Conservation (phyloP, 106 monocot species). For the Acorus calamus region DNA sequence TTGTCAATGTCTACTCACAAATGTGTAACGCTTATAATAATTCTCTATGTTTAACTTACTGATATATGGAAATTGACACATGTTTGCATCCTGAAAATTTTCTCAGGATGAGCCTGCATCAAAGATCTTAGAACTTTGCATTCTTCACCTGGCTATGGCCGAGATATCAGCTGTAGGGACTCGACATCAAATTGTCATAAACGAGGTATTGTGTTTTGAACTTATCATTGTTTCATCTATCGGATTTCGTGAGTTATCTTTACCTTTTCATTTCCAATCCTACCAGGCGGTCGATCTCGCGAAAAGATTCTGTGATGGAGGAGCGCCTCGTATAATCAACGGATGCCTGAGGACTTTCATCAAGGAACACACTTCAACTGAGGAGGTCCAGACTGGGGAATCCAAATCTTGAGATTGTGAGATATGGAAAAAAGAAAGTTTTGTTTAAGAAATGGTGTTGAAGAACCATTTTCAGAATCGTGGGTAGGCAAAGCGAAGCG, state of each 20-base stretch:
- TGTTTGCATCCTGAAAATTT: too few species aligned
- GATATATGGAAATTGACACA: too few species aligned
- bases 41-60: too few species aligned
- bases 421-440: too few species aligned
- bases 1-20: too few species aligned
- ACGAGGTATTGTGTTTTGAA: conserved; percentile 41
- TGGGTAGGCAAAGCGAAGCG: too few species aligned
- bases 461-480: too few species aligned
- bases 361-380: conserved; percentile 23
- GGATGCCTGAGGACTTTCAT: conserved; percentile 84
- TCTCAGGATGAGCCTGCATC: conserved; percentile 70
- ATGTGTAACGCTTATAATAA: too few species aligned
- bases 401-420: too few species aligned
- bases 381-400: neutral
- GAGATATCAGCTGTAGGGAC: conserved; percentile 67
- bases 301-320: conserved; percentile 86
- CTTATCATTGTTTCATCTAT: too few species aligned
- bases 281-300: conserved; percentile 78
- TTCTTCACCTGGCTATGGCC: conserved; percentile 92
- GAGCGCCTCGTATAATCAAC: conserved; percentile 77
- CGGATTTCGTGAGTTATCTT: too few species aligned
- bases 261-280: neutral
- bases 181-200: conserved; percentile 83
- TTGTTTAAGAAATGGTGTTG: too few species aligned
- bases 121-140: conserved; percentile 89